A percentile compares a stretch with the other conserved stretches of the same genome.
Conservation (phyloP, 1,284 basidiomycete species). For the Malassezia dermatis region DNA sequence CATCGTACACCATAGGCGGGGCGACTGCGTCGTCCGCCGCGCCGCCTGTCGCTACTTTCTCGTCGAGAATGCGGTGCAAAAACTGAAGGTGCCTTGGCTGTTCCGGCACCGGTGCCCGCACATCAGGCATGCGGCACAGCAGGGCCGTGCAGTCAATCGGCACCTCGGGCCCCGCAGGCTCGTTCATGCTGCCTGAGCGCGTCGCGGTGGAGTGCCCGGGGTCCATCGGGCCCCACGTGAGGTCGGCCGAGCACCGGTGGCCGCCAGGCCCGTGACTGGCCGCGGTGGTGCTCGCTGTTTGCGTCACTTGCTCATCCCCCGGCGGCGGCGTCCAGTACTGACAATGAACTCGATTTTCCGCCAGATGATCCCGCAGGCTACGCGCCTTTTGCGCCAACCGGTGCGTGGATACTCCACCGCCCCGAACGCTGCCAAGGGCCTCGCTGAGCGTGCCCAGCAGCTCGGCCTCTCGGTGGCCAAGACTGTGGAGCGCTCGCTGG, state of each 20-base stretch:
- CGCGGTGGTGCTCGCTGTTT: not conserved
- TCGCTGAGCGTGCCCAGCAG: constrained; percentile 12
- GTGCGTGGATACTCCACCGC: constrained; percentile 8
- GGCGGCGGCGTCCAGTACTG: not conserved
- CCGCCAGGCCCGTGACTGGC: not conserved
- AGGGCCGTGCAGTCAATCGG: constrained; percentile 16
- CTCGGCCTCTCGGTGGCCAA: constrained; percentile 3
- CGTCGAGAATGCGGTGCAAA: constrained; percentile 10
- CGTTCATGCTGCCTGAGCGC: not conserved
- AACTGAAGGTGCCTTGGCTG: constrained; percentile 7
- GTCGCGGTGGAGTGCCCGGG: not conserved
- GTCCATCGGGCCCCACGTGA: not conserved
- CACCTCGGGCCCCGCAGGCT: not conserved
- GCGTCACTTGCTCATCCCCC: not conserved
- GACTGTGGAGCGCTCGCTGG: constrained; percentile 12
- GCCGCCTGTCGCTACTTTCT: not conserved
- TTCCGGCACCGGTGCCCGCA: not conserved
- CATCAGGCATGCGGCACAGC: constrained; percentile 9
- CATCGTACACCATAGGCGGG: not conserved
- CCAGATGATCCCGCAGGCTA: constrained; percentile 14
- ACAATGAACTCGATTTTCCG: constrained; percentile 6
- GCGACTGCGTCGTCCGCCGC: not conserved
- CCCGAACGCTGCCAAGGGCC: not conserved
- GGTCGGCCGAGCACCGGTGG: not conserved
- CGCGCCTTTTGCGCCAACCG: not conserved